Evolutionary conservation across 2,329 filamentous ascomycete species (phyloP).

Genomic region (Claviceps capensis): DNA sequence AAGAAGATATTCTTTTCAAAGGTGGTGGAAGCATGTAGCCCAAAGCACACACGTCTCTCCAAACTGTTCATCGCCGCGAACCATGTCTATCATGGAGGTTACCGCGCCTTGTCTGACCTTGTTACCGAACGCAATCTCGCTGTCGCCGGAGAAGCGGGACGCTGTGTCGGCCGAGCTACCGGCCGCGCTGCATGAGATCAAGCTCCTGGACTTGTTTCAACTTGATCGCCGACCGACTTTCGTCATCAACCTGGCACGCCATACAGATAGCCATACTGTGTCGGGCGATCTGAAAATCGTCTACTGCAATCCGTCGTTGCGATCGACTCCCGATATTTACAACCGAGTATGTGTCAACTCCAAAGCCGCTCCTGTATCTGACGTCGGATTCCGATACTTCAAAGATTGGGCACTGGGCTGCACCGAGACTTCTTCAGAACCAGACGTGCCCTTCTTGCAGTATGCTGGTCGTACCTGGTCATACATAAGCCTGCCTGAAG

Average conservation of each 20-base stretch:
- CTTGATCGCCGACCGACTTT: conserved; percentile 29
- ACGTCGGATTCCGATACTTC: conserved; percentile 3
- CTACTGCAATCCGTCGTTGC: conserved; percentile 22
- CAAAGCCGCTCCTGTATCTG: not conserved
- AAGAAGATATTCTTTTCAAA: no score
- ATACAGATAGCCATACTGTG: conserved; percentile 3
- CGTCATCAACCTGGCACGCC: conserved; percentile 15
- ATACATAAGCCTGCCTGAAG: not conserved
- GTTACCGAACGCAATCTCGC: not conserved
- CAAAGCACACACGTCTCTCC: not conserved
- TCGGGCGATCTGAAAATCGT: conserved; percentile 11
- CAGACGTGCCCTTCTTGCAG: conserved; percentile 2
- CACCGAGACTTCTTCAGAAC: not conserved
- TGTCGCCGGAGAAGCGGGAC: not conserved
- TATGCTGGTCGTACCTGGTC: conserved; percentile 6
- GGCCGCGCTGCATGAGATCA: conserved; percentile 13
- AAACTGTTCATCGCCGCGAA: not conserved
- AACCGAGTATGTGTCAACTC: not conserved
- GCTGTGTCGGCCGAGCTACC: conserved; percentile 3
- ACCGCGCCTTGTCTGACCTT: not conserved
- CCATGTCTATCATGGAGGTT: not conserved
- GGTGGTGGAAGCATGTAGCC: not conserved
- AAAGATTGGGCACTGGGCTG: conserved; percentile 1
- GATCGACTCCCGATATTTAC: conserved; percentile 1
- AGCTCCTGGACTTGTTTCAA: conserved; percentile 26